A percentile compares a stretch with the other conserved stretches of the same genome.
These are phyloP conservation scores for Syzygium oleosum DNA, from an alignment of 345 rosid genomes.

Conservation along the genomic window DNA sequence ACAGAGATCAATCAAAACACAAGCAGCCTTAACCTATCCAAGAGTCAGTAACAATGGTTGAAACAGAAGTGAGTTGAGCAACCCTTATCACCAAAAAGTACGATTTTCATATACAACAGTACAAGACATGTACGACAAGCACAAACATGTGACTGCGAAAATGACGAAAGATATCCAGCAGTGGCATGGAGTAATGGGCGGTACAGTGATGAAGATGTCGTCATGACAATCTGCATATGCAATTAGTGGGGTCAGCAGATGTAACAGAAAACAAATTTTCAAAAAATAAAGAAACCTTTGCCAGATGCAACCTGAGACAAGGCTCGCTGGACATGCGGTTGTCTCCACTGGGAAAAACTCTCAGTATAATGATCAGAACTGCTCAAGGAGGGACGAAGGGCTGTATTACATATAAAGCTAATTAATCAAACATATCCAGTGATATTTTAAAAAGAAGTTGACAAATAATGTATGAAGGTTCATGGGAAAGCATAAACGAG, in stretches of 20 bases:
- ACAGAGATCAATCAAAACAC: slow-evolving; percentile 71
- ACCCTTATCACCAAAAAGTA: background rate
- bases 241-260: slow-evolving; percentile 10
- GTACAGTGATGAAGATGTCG: slow-evolving; percentile 47
- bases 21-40: slow-evolving; percentile 74
- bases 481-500: background rate
- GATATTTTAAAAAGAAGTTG: background rate
- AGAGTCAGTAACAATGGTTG: background rate
- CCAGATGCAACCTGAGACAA: slow-evolving; percentile 45
- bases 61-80: background rate
- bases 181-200: slow-evolving; percentile 63
- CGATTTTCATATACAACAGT: background rate
- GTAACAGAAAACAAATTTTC: background rate
- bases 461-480: background rate
- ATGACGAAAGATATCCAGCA: slow-evolving; percentile 70
- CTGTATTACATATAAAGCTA: slow-evolving; percentile 20
- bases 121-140: slow-evolving; percentile 2
- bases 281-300: background rate
- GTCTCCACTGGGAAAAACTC: slow-evolving; percentile 61
- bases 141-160: slow-evolving; percentile 78
- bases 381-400: slow-evolving; percentile 57
- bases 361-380: slow-evolving; percentile 49
- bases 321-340: slow-evolving; percentile 60
- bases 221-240: slow-evolving; percentile 61
- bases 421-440: background rate